Percentiles rank a stretch among this genome's conserved stretches.
These are phyloP conservation scores for Globisporangium abappressorium DNA, from an alignment of 352 stramenopile species.

Conservation along the genomic window DNA sequence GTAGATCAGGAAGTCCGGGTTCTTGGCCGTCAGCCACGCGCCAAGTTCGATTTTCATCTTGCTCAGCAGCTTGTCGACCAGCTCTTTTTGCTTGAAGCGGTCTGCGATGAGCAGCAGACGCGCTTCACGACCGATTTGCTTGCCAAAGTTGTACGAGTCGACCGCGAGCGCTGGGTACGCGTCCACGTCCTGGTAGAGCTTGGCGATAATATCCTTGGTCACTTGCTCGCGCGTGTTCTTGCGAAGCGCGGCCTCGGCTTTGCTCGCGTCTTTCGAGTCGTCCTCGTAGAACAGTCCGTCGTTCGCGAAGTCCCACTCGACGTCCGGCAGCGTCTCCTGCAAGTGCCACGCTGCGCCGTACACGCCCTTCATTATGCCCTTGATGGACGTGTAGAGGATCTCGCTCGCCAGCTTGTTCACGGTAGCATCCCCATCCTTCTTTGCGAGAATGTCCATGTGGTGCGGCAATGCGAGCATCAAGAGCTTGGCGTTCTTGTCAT, in stretches of 20 bases:
- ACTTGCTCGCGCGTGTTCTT: conserved; percentile 32
- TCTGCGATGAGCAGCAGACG: conserved; percentile 77
- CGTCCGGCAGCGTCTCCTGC: conserved; percentile 46
- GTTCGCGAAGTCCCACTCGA: conserved; percentile 65
- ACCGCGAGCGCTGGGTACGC: conserved; percentile 42
- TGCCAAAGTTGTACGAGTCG: conserved; percentile 82
- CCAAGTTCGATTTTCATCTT: conserved; percentile 60
- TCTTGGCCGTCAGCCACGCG: conserved; percentile 59
- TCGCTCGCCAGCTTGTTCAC: conserved; percentile 37
- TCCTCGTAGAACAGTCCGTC: conserved; percentile 51
- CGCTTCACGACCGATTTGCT: conserved; percentile 69
- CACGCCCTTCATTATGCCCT: conserved; percentile 68
- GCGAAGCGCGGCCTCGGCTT: conserved; percentile 19
- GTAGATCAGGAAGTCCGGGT: conserved; percentile 85
- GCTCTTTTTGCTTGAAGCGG: conserved; percentile 52
- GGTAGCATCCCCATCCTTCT: conserved; percentile 8
- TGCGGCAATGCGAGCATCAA: conserved; percentile 77
- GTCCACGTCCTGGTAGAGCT: conserved; percentile 49
- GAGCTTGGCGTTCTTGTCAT: conserved; percentile 26
- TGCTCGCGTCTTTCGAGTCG: conserved; percentile 26
- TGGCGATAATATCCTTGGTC: conserved; percentile 34
- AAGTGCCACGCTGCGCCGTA: conserved; percentile 63
- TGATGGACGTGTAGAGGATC: conserved; percentile 67
- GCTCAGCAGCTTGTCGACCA: conserved; percentile 37
- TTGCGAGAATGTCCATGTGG: conserved; percentile 55